Evolutionary conservation across 306 rosid species (phyloP).

Genomic region (Pyrus communis): DNA sequence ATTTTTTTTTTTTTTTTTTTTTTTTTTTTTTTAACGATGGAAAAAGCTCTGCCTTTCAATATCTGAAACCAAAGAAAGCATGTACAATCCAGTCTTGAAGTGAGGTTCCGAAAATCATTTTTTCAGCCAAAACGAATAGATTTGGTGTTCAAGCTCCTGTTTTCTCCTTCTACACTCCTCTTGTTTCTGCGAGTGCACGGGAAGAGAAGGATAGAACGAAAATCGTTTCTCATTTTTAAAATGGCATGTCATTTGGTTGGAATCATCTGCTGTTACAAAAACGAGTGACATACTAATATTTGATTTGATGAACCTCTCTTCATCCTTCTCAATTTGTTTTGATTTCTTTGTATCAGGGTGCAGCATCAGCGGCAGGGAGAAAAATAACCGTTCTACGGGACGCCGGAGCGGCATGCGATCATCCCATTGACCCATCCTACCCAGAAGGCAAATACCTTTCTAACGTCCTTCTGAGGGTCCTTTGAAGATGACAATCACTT

Average conservation of each 20-base stretch:
- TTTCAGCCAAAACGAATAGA: background rate
- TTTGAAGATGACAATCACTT: constrained; percentile 15
- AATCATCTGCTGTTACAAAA: background rate
- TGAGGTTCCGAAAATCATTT: background rate
- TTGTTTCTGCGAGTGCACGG: background rate
- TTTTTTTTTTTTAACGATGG: background rate
- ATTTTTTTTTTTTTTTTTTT: too few relatives aligned
- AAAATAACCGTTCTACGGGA: constrained; percentile 57
- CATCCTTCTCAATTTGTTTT: background rate
- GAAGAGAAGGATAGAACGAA: background rate
- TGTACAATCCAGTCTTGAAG: background rate
- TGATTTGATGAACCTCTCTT: background rate
- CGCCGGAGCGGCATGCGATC: constrained; percentile 80
- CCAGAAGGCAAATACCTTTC: constrained; percentile 85
- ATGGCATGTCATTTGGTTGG: background rate
- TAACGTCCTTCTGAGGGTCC: constrained; percentile 57
- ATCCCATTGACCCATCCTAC: constrained; percentile 74
- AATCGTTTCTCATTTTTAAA: background rate
- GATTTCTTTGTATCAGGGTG: constrained; percentile 38
- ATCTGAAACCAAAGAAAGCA: background rate
- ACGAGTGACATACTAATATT: background rate
- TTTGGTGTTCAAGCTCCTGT: background rate
- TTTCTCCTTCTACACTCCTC: background rate
- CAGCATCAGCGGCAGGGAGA: constrained; percentile 69
- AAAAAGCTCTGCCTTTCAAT: background rate